A percentile compares a stretch with the other conserved stretches of the same genome.
Evolutionary conservation across 2,329 filamentous ascomycete species (phyloP).

Genomic region (Tolypocladium album): DNA sequence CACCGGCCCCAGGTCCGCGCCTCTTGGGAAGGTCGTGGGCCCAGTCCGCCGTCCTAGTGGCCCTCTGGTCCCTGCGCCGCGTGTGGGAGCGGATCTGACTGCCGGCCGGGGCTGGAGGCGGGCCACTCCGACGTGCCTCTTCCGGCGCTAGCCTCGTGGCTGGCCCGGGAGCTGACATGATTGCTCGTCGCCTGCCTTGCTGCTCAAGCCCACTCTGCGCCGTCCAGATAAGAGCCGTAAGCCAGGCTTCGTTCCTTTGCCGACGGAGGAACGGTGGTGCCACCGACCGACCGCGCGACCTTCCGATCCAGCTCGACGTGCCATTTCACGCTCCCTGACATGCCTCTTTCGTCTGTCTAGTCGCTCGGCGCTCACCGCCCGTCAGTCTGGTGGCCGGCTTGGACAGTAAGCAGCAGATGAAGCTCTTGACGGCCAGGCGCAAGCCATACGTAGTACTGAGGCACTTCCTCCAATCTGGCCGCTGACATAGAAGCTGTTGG

Average conservation of each 20-base stretch:
- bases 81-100: neutral
- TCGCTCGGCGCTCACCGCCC: neutral
- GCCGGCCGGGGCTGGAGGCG: neutral
- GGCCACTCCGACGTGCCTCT: neutral
- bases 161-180: too few species aligned
- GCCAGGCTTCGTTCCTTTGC: neutral
- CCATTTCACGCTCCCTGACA: neutral
- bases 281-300: neutral
- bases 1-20: conserved; percentile 1
- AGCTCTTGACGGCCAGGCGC: neutral
- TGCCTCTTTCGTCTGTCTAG: neutral
- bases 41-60: neutral
- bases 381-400: neutral
- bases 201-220: neutral
- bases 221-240: neutral
- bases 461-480: neutral
- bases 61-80: neutral
- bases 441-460: neutral
- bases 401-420: neutral
- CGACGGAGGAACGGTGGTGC: neutral
- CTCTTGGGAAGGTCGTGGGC: conserved; percentile 3
- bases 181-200: neutral
- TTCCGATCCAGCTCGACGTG: neutral
- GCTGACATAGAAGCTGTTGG: neutral
- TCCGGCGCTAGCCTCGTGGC: neutral